Conservation (phyloP, 345 rosid species). For the Melastoma malabathricum region DNA sequence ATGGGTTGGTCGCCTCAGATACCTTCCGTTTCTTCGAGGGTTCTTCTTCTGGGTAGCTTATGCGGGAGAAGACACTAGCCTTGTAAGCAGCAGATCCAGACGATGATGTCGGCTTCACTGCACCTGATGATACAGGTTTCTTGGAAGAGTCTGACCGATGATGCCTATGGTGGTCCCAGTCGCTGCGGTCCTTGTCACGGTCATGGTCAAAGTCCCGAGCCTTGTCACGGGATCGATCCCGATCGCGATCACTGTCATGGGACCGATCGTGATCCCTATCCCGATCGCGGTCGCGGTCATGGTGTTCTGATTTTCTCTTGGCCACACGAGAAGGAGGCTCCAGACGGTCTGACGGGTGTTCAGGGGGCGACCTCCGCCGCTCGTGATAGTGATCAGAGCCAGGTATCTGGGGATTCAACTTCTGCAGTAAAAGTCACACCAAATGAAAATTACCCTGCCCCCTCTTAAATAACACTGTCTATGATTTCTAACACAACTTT, state of each 20-base stretch:
- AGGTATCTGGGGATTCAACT: slow-evolving; percentile 17
- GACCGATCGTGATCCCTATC: slow-evolving; percentile 22
- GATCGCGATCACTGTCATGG: slow-evolving; percentile 13
- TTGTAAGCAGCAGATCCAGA: slow-evolving; percentile 24
- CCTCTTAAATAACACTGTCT: too few species aligned
- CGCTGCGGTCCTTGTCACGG: slow-evolving; percentile 19
- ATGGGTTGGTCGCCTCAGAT: slow-evolving; percentile 21
- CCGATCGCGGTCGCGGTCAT: slow-evolving; percentile 21
- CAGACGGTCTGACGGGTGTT: slow-evolving; percentile 5
- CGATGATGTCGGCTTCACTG: slow-evolving; percentile 6
- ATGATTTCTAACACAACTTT: too few species aligned
- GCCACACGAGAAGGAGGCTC: slow-evolving; percentile 35
- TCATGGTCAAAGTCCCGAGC: slow-evolving; percentile 18
- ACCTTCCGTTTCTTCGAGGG: slow-evolving; percentile 42
- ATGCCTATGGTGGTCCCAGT: slow-evolving; percentile 21
- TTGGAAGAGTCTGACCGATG: slow-evolving; percentile 8
- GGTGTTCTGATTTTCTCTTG: slow-evolving; percentile 45
- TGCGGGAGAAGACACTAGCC: slow-evolving; percentile 82
- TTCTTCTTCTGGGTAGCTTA: slow-evolving; percentile 73
- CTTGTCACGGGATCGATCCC: slow-evolving; percentile 7
- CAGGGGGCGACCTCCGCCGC: slow-evolving; percentile 32
- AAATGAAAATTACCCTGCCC: too few species aligned
- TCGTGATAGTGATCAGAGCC: slow-evolving; percentile 18
- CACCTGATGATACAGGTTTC: slow-evolving; percentile 4
- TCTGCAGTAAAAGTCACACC: slow-evolving; percentile 16